Conservation (phyloP, 331 rosid species). For the Erythrophleum ivorense region DNA sequence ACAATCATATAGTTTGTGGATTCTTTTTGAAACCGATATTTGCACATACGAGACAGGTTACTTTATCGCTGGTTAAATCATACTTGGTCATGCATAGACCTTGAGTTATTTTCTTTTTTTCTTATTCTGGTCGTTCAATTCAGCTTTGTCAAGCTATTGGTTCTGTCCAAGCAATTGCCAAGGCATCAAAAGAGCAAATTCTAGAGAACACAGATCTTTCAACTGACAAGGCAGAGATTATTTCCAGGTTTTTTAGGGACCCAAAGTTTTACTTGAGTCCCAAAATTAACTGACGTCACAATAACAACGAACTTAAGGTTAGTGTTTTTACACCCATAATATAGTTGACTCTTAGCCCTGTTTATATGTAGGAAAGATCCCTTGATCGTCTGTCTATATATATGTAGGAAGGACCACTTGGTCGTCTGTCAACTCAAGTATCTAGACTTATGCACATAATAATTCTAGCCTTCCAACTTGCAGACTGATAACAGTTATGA, state of each 20-base stretch:
- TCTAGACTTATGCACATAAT: constrained; percentile 12
- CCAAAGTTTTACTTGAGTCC: constrained; percentile 73
- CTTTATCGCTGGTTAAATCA: constrained; percentile 14
- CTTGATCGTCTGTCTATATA: not conserved
- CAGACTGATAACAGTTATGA: not conserved
- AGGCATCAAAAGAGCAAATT: constrained; percentile 72
- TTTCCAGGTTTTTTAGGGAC: constrained; percentile 81
- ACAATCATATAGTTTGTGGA: constrained; percentile 1
- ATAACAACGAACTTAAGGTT: constrained; percentile 33
- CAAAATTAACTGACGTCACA: constrained; percentile 54
- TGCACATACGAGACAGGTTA: not conserved
- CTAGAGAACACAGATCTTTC: constrained; percentile 91
- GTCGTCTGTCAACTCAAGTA: constrained; percentile 9
- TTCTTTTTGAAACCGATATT: constrained; percentile 7
- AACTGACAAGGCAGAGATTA: constrained; percentile 70
- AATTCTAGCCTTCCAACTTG: constrained; percentile 18
- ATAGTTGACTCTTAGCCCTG: constrained; percentile 8
- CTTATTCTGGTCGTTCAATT: constrained; percentile 39
- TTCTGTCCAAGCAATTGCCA: constrained; percentile 82
- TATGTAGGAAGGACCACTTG: not conserved
- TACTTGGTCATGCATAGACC: constrained; percentile 24
- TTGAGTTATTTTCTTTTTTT: constrained; percentile 35
- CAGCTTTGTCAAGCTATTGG: constrained; percentile 93
- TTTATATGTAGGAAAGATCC: not conserved
- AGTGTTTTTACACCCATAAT: not conserved